phyloP scores from a whole-genome alignment of 2,329 filamentous ascomycete species.

The Tricladium varicosporioides region DNA sequence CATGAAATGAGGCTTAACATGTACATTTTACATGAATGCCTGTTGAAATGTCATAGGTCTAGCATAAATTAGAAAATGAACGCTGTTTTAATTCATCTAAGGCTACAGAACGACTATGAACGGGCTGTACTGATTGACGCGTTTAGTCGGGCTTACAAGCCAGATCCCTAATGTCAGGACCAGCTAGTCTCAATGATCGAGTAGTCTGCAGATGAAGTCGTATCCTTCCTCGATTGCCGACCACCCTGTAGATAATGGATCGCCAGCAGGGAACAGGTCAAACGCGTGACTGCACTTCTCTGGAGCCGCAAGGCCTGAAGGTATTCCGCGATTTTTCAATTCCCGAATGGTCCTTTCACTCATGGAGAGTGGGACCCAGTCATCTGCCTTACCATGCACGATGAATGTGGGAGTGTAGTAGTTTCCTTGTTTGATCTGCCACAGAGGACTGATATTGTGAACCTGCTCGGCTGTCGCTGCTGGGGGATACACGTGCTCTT shows the following conservation, averaged over 20 bases:
- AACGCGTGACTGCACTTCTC: constrained; percentile 13
- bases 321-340: constrained; percentile 22
- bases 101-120: no score
- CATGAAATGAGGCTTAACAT: no score
- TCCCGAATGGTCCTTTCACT: constrained; percentile 24
- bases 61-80: no score
- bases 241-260: constrained; percentile 5
- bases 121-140: no score
- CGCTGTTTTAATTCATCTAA: no score
- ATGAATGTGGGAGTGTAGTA: constrained; percentile 38
- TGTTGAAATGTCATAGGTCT: no score
- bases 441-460: constrained; percentile 26
- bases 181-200: no score
- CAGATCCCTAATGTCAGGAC: no score
- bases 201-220: constrained; percentile 12
- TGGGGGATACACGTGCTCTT: constrained; percentile 2
- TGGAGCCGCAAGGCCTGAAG: constrained; percentile 9
- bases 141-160: no score
- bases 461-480: constrained; percentile 17
- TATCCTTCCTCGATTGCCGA: constrained; percentile 12
- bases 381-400: constrained; percentile 33
- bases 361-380: constrained; percentile 36
- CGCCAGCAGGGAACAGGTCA: constrained; percentile 11
- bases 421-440: constrained; percentile 32
- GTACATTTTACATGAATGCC: no score